Conservation (phyloP, 768 basidiomycete genomes). For the Suillus brevipes region DNA sequence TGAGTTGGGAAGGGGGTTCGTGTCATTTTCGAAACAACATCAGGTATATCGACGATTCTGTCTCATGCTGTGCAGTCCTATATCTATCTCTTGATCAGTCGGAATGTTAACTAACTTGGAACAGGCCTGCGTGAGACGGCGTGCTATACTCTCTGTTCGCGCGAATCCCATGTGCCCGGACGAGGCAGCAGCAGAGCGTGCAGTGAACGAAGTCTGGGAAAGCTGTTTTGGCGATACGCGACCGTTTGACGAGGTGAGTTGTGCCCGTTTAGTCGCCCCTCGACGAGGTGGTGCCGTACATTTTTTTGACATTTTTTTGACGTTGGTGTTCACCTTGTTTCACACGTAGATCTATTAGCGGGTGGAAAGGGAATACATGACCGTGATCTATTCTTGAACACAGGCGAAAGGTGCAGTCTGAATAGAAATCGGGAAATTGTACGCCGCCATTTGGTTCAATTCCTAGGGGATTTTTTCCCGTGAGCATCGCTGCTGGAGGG, state of each 20-base stretch:
- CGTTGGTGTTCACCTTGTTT: slow-evolving; percentile 13
- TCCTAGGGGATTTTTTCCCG: not conserved
- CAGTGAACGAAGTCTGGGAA: slow-evolving; percentile 96
- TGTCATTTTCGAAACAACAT: slow-evolving; percentile 89
- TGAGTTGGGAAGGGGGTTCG: slow-evolving; percentile 76
- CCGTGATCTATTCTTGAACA: slow-evolving; percentile 8
- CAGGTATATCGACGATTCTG: slow-evolving; percentile 53
- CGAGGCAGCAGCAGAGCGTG: slow-evolving; percentile 75
- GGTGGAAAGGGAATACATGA: not conserved
- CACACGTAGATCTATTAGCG: slow-evolving; percentile 35
- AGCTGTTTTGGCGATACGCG: slow-evolving; percentile 94
- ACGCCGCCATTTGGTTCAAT: not conserved
- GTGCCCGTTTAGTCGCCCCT: not conserved
- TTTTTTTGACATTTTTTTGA: not conserved
- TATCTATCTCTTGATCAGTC: slow-evolving; percentile 7
- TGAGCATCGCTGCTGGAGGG: slow-evolving; percentile 14
- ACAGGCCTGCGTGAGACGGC: slow-evolving; percentile 86
- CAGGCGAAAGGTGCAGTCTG: not conserved
- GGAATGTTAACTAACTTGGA: slow-evolving; percentile 12
- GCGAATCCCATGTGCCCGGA: slow-evolving; percentile 81
- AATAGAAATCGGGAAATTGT: not conserved
- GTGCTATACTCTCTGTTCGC: slow-evolving; percentile 79
- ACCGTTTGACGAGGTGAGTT: slow-evolving; percentile 90
- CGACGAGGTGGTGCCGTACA: slow-evolving; percentile 1
- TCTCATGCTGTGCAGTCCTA: slow-evolving; percentile 14